Evolutionary conservation across 768 basidiomycete genomes (phyloP).

Genomic region (Tephrocybe sp.): DNA sequence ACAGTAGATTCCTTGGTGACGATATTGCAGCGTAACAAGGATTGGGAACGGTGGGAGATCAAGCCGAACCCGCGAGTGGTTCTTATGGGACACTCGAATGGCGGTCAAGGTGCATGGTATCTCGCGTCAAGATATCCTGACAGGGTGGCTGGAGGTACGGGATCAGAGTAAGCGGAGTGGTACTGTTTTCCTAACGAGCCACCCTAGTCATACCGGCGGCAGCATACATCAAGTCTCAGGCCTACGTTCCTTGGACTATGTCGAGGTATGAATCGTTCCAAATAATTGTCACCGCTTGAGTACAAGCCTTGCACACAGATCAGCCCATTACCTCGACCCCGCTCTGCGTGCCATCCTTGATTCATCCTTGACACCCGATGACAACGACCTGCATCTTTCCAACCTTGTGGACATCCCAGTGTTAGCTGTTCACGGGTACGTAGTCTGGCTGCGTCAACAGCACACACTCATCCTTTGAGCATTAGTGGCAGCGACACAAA

Average conservation of each 20-base stretch:
- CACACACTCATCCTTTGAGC: no score
- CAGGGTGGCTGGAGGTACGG: slow-evolving; percentile 57
- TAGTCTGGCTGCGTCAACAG: no score
- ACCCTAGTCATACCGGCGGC: slow-evolving; percentile 71
- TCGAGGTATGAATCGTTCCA: slow-evolving; percentile 45
- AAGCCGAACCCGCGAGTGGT: slow-evolving; percentile 41
- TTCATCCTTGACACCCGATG: slow-evolving; percentile 73
- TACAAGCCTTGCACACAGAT: slow-evolving; percentile 33
- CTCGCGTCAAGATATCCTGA: slow-evolving; percentile 77
- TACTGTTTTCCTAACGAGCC: not conserved
- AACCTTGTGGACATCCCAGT: slow-evolving; percentile 71
- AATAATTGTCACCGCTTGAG: not conserved
- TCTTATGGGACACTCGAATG: slow-evolving; percentile 92
- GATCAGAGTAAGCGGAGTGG: not conserved
- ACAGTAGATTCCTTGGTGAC: slow-evolving; percentile 53
- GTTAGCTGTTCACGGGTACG: slow-evolving; percentile 76
- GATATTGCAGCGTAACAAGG: slow-evolving; percentile 36
- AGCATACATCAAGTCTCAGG: slow-evolving; percentile 83
- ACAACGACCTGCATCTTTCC: slow-evolving; percentile 82
- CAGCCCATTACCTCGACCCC: slow-evolving; percentile 78
- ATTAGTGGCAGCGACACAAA: slow-evolving; percentile 80
- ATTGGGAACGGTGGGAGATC: slow-evolving; percentile 43
- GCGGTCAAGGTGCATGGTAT: slow-evolving; percentile 89
- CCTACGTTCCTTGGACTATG: slow-evolving; percentile 73
- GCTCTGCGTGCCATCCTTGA: slow-evolving; percentile 68